These are phyloP conservation scores for Rutstroemia sp. DNA, from an alignment of 2,329 filamentous ascomycete species.

Conservation along the genomic window DNA sequence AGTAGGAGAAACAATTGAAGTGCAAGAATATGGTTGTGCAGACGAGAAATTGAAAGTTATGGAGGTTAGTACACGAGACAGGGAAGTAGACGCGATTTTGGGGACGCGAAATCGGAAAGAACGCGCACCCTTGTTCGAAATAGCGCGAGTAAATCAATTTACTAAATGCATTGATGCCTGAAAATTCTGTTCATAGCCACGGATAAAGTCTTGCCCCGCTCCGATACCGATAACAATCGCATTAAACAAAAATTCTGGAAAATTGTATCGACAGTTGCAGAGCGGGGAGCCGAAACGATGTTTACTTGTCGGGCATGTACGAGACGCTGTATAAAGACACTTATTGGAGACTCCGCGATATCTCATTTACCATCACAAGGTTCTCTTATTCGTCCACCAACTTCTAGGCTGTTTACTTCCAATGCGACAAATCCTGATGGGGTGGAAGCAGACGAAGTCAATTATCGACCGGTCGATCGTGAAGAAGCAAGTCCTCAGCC, in stretches of 20 bases:
- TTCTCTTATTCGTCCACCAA: background rate
- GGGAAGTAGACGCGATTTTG: background rate
- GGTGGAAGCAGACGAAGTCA: background rate
- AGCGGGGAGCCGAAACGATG: conserved; percentile 13
- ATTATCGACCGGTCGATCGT: background rate
- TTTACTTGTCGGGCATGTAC: conserved; percentile 26
- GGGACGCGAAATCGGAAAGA: background rate
- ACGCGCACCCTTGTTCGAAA: conserved; percentile 16
- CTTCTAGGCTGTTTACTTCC: background rate
- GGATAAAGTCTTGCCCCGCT: background rate
- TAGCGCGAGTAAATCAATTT: background rate
- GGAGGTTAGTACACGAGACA: conserved; percentile 1
- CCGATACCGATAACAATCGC: background rate
- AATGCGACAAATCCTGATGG: background rate
- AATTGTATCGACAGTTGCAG: background rate
- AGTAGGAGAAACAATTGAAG: no score
- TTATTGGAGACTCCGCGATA: conserved; percentile 20
- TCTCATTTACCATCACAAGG: conserved; percentile 8
- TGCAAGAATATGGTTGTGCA: background rate
- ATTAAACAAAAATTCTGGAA: background rate
- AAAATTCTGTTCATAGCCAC: background rate
- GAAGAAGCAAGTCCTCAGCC: background rate
- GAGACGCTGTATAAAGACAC: conserved; percentile 21
- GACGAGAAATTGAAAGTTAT: background rate
- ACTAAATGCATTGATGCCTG: background rate